A percentile compares a stretch with the other conserved stretches of the same genome.
Evolutionary conservation across 768 basidiomycete species (phyloP).

Genomic region (Podaxis sp.): DNA sequence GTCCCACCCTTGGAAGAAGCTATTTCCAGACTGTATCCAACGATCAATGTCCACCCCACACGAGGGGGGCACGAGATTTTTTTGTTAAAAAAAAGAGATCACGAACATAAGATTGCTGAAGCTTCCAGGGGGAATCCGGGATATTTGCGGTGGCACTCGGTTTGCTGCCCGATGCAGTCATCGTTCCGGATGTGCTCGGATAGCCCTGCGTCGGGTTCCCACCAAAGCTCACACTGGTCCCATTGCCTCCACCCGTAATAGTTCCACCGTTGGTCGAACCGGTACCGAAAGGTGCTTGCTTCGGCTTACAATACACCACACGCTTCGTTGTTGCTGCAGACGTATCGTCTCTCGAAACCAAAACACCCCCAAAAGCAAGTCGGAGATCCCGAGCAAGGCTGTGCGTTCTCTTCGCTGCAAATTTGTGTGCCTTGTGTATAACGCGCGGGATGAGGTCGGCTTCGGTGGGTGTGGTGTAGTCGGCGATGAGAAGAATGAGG

Average conservation of each 20-base stretch:
- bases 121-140: constrained; percentile 51
- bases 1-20: constrained; percentile 81
- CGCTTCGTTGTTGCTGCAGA: constrained; percentile 17
- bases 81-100: not conserved
- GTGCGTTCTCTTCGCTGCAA: constrained; percentile 54
- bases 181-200: constrained; percentile 11
- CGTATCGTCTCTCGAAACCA: constrained; percentile 36
- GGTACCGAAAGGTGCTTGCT: constrained; percentile 19
- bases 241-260: not conserved
- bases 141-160: constrained; percentile 18
- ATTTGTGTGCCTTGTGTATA: constrained; percentile 44
- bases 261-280: not conserved
- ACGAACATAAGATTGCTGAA: constrained; percentile 56
- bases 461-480: constrained; percentile 5
- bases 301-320: constrained; percentile 42
- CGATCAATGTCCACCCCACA: not conserved
- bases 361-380: constrained; percentile 52
- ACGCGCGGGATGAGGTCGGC: constrained; percentile 32
- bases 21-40: constrained; percentile 46
- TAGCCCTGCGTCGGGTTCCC: constrained; percentile 15
- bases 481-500: constrained; percentile 27
- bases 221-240: not conserved
- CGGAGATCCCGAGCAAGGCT: constrained; percentile 67
- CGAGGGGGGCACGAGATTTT: not conserved
- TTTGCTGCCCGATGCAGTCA: constrained; percentile 17